phyloP scores from a whole-genome alignment of 139 green algal genomes.

The Klebsormidium nitens region DNA sequence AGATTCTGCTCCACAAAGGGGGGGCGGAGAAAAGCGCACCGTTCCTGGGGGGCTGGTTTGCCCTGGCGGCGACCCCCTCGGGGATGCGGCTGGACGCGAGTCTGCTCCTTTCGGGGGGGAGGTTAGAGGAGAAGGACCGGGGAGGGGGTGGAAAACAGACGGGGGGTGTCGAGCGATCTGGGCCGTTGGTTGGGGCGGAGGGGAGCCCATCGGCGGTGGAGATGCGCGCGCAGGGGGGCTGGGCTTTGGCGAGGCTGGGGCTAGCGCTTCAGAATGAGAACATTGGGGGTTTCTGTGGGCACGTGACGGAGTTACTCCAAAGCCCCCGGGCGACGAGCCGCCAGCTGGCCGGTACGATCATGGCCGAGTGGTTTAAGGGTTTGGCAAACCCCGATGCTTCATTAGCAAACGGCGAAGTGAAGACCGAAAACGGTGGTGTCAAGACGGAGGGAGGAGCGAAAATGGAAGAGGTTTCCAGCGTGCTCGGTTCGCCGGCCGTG shows the following conservation, averaged over 20 bases:
- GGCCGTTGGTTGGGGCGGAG: not conserved
- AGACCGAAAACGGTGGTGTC: not conserved
- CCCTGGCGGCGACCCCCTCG: constrained; percentile 41
- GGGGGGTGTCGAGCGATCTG: not conserved
- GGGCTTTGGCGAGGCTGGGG: not conserved
- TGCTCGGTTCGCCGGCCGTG: not conserved
- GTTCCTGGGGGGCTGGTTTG: constrained; percentile 32
- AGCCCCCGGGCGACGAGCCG: not conserved
- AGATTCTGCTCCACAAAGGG: constrained; percentile 45
- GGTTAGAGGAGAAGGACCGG: not conserved
- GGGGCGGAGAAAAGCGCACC: not conserved
- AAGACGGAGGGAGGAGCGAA: not conserved
- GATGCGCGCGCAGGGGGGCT: not conserved
- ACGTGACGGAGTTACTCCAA: constrained; percentile 7
- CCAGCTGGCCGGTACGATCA: constrained; percentile 25
- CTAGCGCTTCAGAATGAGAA: not conserved
- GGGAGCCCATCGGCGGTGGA: not conserved
- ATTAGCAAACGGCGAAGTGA: not conserved
- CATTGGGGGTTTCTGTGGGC: not conserved
- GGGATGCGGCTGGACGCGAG: constrained; percentile 39
- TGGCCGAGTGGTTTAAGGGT: constrained; percentile 10
- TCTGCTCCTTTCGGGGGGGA: too few relatives aligned
- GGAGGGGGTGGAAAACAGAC: not conserved
- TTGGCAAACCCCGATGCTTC: too few relatives aligned
- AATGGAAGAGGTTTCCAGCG: not conserved